A percentile compares a stretch with the other conserved stretches of the same genome.
Conservation (phyloP, 768 basidiomycete species). For the Cystobasidium onofrii region DNA sequence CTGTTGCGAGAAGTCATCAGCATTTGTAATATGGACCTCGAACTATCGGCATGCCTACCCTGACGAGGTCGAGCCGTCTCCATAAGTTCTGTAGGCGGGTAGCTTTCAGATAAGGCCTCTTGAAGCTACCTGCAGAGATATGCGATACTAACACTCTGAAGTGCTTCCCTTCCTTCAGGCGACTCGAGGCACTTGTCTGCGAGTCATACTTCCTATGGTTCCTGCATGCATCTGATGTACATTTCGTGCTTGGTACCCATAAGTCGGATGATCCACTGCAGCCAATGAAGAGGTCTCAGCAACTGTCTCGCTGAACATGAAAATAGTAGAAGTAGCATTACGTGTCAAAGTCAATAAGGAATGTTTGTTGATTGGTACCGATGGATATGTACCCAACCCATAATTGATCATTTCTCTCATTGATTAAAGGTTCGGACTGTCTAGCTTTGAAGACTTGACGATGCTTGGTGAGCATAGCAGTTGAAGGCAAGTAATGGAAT, state of each 20-base stretch:
- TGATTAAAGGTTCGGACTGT: not conserved
- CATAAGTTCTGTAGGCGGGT: constrained; percentile 1
- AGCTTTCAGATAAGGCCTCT: not conserved
- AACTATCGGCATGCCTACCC: too few species aligned
- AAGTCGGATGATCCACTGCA: constrained; percentile 24
- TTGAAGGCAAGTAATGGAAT: not conserved
- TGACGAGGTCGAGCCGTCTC: constrained; percentile 18
- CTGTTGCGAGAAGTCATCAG: not conserved
- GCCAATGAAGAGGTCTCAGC: not conserved
- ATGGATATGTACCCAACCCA: constrained; percentile 7
- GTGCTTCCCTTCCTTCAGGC: not conserved
- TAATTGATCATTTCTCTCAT: constrained; percentile 16
- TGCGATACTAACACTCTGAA: constrained; percentile 18
- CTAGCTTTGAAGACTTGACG: not conserved
- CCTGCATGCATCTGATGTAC: not conserved
- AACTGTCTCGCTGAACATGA: not conserved
- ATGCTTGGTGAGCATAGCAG: not conserved
- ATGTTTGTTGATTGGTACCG: constrained; percentile 2
- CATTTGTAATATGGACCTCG: not conserved
- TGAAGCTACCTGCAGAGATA: too few species aligned
- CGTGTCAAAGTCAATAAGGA: constrained; percentile 29
- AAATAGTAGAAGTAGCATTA: not conserved
- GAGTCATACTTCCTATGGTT: constrained; percentile 17
- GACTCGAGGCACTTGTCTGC: not conserved
- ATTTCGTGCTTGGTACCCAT: constrained; percentile 16